Conservation (phyloP, 345 rosid genomes). For the Microthlaspi erraticum region DNA sequence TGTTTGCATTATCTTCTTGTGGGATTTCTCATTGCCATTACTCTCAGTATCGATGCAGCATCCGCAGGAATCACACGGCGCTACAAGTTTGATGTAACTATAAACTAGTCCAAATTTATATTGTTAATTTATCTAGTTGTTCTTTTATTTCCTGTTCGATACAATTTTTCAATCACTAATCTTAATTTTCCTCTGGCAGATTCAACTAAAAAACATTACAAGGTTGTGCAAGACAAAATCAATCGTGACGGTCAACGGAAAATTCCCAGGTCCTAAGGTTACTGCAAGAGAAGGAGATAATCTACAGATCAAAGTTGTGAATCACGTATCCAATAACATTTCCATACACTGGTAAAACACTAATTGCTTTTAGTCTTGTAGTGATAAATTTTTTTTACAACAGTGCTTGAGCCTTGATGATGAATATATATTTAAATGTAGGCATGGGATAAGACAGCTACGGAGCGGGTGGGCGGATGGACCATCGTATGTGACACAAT, state of each 20-base stretch:
- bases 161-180: neutral
- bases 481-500: constrained; percentile 73
- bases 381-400: too few species aligned
- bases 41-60: constrained; percentile 29
- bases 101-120: neutral
- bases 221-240: constrained; percentile 47
- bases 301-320: constrained; percentile 43
- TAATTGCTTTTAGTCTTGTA: neutral
- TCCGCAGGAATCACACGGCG: constrained; percentile 50
- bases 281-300: constrained; percentile 50
- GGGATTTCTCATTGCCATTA: constrained; percentile 36
- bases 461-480: constrained; percentile 87
- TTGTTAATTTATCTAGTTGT: neutral
- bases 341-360: constrained; percentile 43
- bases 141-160: neutral
- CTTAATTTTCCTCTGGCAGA: constrained; percentile 33
- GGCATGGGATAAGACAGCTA: constrained; percentile 80
- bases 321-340: constrained; percentile 43
- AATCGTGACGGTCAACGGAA: constrained; percentile 45
- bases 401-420: too few species aligned
- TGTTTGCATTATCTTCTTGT: constrained; percentile 35
- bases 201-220: constrained; percentile 55
- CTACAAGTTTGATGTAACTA: constrained; percentile 50
- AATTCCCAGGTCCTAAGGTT: constrained; percentile 47
- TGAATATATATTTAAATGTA: constrained; percentile 28